phyloP scores from a whole-genome alignment of 805 yeast genomes.

The Candida glaebosa region DNA sequence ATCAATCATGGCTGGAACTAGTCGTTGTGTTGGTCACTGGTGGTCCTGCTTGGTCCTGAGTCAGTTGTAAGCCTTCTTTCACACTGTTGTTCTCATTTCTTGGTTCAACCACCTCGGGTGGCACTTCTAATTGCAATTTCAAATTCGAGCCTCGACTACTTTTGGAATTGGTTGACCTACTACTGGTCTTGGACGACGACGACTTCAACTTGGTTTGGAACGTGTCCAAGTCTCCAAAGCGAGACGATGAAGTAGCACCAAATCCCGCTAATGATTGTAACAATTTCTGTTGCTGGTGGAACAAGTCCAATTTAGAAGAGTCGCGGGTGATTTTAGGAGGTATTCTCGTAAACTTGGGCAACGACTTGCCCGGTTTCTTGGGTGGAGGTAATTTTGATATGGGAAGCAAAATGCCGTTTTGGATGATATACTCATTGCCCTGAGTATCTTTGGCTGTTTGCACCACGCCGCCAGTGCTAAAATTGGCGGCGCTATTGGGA shows the following conservation, averaged over 20 bases:
- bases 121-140: neutral
- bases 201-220: conserved; percentile 1
- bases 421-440: neutral
- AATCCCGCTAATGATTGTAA: neutral
- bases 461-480: neutral
- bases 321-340: neutral
- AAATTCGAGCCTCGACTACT: neutral
- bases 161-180: conserved; percentile 1
- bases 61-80: too few relatives aligned
- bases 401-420: neutral
- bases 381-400: neutral
- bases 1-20: neutral
- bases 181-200: conserved; percentile 2
- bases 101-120: too few relatives aligned
- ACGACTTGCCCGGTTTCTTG: neutral
- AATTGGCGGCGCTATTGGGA: neutral
- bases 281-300: neutral
- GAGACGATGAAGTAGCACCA: neutral
- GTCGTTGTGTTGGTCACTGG: too few relatives aligned
- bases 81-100: too few relatives aligned
- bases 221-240: conserved; percentile 3
- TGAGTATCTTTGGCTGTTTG: neutral
- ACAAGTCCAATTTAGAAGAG: neutral
- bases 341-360: neutral
- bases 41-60: too few relatives aligned